Base-by-base conservation (phyloP, 345 rosid species). In the Citrus medica region DNA sequence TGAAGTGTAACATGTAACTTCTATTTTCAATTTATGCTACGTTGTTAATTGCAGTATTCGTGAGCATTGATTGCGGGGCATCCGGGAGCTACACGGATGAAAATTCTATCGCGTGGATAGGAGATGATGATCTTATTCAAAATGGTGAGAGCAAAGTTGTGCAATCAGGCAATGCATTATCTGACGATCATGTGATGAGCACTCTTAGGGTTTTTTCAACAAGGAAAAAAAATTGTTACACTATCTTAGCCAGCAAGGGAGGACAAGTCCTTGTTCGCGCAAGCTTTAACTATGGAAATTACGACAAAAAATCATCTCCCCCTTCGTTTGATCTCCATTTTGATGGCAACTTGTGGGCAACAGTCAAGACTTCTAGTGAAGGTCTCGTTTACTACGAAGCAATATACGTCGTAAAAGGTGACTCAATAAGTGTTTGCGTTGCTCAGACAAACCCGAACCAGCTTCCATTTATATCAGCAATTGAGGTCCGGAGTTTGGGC, bases 391-490 rank as follows among this genome's bases (percentile, higher is more conserved):
- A 7, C 40, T 68, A 81, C 32, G 89, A 84, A 35, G 75, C 69
- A 33, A 71, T 75, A 14, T 84, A 83, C 65, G 79, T 80, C 19
- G 79, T 62, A 4, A 83, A 86, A 76, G 79, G 65, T 46, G 33
- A 33, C 40, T 5, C 24, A 22, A 24, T 42, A 6, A 78, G 86
- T 60, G 82, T 84, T 9, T 88, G 91, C 16, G 80, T 88, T 2
- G 84, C 85, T 28, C 86, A 84, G 71, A 80, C 88, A 12, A 55
- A 27, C 33, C 81, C 84, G n/a, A 46, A 78, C 55, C 79, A 79
- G 73, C 30, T 79, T 32, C 89, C 91, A 40, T 84, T 84, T 70
- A 78, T 88, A 33, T 86, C 86, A 1, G 89, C 89, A 9, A 76
- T 86, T 28, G 79, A 88, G 82, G 84, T 86, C 25, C 67, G 81